These are phyloP conservation scores for Biscogniauxia marginata DNA, from an alignment of 2,329 filamentous ascomycete genomes.

Conservation along the genomic window DNA sequence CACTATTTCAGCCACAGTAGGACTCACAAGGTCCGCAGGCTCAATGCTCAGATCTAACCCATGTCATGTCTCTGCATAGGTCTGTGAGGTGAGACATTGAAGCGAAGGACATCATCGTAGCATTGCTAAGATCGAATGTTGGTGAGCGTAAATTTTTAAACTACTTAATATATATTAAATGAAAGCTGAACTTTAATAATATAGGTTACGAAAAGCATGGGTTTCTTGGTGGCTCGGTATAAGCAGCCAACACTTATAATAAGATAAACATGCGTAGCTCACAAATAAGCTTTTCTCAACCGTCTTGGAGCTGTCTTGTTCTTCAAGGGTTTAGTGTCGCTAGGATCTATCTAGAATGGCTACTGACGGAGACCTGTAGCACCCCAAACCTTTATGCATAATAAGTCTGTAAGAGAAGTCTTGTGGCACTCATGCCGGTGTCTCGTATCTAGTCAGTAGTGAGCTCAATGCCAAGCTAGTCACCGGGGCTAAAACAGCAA, in stretches of 20 bases:
- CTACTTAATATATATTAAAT: neutral
- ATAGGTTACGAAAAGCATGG: neutral
- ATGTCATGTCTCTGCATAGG: neutral
- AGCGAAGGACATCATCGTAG: neutral
- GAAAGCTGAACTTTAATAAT: neutral
- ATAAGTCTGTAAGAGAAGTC: too few species aligned
- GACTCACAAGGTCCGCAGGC: neutral
- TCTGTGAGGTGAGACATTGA: neutral
- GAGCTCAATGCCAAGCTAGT: too few species aligned
- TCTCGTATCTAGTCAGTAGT: too few species aligned
- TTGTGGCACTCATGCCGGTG: too few species aligned
- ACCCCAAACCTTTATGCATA: too few species aligned
- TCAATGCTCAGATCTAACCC: neutral
- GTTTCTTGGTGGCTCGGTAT: too few species aligned
- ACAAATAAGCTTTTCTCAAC: neutral
- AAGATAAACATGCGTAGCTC: neutral
- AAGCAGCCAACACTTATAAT: too few species aligned
- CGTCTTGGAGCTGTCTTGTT: neutral
- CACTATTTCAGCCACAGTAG: neutral
- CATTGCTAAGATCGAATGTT: too few species aligned
- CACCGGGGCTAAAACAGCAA: too few species aligned
- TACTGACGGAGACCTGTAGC: neutral
- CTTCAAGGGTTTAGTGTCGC: neutral
- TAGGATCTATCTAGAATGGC: neutral
- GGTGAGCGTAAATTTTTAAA: too few species aligned